Conservation (phyloP, 192 early-diverging fungal species). For the Gonapodya sp. region DNA sequence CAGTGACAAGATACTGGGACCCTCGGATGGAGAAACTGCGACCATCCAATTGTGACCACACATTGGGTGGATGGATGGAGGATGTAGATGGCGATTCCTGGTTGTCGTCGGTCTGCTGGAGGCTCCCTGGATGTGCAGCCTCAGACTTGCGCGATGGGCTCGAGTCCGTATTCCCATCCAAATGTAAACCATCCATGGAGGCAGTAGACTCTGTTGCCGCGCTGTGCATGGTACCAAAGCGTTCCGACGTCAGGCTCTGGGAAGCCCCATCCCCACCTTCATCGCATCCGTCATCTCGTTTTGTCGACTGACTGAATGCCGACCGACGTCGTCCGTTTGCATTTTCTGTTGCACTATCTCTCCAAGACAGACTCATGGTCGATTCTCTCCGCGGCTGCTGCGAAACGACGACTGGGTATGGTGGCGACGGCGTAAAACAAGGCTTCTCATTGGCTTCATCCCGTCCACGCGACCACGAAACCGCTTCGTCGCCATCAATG, state of each 20-base stretch:
- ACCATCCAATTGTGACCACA: too few species aligned
- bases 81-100: too few species aligned
- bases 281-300: neutral
- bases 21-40: too few species aligned
- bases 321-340: neutral
- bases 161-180: neutral
- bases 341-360: neutral
- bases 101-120: too few species aligned
- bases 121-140: neutral
- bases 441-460: too few species aligned
- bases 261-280: neutral
- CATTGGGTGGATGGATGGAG: too few species aligned
- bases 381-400: neutral
- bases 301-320: neutral
- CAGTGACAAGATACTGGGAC: too few species aligned
- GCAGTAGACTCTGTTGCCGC: neutral
- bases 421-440: too few species aligned
- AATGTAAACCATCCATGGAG: neutral
- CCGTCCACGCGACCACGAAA: too few species aligned
- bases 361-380: neutral
- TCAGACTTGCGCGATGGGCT: neutral
- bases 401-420: too few species aligned
- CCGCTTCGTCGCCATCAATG: too few species aligned
- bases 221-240: neutral
- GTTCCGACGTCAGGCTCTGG: neutral